Conservation (phyloP, 2,329 filamentous ascomycete species). For the Cordyceps fumosorosea region DNA sequence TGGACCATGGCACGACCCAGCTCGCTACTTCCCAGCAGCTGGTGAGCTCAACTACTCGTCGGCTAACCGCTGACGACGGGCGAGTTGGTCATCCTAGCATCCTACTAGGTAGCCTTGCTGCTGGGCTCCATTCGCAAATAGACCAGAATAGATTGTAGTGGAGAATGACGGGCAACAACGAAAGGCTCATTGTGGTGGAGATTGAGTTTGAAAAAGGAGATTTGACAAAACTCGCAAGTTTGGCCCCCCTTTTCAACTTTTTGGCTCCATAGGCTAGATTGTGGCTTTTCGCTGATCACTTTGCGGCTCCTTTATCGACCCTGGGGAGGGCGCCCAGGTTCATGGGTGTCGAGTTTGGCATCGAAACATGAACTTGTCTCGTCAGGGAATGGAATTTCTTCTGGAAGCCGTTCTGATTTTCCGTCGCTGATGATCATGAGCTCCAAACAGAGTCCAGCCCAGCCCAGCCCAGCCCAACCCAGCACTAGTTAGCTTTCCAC, state of each 20-base stretch:
- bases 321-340: neutral
- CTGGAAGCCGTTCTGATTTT: neutral
- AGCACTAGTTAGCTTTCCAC: neutral
- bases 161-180: neutral
- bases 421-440: too few relatives aligned
- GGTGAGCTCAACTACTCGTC: too few relatives aligned
- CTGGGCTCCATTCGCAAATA: neutral
- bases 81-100: too few relatives aligned
- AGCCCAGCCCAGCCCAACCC: too few relatives aligned
- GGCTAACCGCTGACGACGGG: too few relatives aligned
- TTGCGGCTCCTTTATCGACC: neutral
- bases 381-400: neutral
- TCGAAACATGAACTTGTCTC: neutral
- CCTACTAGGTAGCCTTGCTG: too few relatives aligned
- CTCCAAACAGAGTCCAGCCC: neutral
- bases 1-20: neutral
- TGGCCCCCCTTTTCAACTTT: neutral
- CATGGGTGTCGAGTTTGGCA: too few relatives aligned
- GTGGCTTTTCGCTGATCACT: slow-evolving; percentile 8
- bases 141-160: neutral
- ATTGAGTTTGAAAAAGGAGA: neutral
- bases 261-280: neutral
- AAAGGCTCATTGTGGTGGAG: neutral
- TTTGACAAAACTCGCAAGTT: neutral
- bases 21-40: neutral